Evolutionary conservation across 805 yeast species (phyloP), one percentile per base, ranked within the genome.

Genomic region (Trichomonascus vanleenenianus): DNA sequence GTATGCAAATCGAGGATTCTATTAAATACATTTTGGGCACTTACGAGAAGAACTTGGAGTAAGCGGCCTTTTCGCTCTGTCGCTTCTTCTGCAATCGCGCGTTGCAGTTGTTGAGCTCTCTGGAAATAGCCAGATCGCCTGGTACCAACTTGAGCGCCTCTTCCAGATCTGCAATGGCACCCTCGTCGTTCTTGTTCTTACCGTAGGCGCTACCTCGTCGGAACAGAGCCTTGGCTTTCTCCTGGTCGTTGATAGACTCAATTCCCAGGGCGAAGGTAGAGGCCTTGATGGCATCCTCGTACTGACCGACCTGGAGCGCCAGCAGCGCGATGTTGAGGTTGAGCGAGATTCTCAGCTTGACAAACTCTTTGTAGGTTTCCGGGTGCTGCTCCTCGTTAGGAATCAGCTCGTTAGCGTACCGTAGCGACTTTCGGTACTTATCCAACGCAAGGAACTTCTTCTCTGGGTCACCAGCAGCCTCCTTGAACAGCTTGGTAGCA

Each of bases 161-260:
- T 52, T 79, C 76, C 47, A 88, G 73, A 50, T 81, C 83, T 10
- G 62, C 65, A 42, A 82, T 67, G 0, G 96, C 95, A 47, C 70
- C 74, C 27, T 82, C 91, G 44, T 79, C 81, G 58, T 85, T 81
- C 58, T 82, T 82, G 18, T 72, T 67, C 7, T 74, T 64, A 49
- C 77, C 64, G 56, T 79, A 74, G 1, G 93, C 96, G 58, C 75
- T 68, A 32, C 94, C 96, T 63, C 91, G 80, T 62, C 97, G 81
- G 70, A 81, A 89, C 38, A 77, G 67, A 0, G 96, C 97, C 69
- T 89, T 89, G 14, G 95, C 86, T 61, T 75, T 76, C 18, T 87
- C 79, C 50, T 79, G 75, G 35, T 76, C 83, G 45, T 77, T 85
- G 2, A 77, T 66, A 2, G 63, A 65, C 18, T 53, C 62, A 32